phyloP scores from a whole-genome alignment of 2,329 filamentous ascomycete genomes.

The Colletotrichum viniferum region DNA sequence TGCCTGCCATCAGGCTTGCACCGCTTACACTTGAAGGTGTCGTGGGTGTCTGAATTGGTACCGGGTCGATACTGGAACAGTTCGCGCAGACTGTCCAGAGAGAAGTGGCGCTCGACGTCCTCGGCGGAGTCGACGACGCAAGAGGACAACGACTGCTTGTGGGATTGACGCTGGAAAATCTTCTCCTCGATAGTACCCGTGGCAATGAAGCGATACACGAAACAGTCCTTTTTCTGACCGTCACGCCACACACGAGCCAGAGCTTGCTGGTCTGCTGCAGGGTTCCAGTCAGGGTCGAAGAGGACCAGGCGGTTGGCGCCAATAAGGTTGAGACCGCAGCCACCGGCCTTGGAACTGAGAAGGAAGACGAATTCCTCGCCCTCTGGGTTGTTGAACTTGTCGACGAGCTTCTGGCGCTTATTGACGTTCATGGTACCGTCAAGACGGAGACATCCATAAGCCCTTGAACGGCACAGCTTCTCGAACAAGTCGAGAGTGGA shows the following conservation, averaged over 20 bases:
- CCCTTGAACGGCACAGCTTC: slow-evolving; percentile 81
- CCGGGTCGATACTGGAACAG: slow-evolving; percentile 89
- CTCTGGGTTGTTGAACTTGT: slow-evolving; percentile 95
- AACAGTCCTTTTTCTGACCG: slow-evolving; percentile 98
- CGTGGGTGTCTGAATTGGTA: slow-evolving; percentile 92
- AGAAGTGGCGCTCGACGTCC: slow-evolving; percentile 97
- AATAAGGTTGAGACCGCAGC: slow-evolving; percentile 94
- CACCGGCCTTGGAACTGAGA: slow-evolving; percentile 95
- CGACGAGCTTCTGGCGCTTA: slow-evolving; percentile 95
- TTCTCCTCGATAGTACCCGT: slow-evolving; percentile 99
- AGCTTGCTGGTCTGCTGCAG: slow-evolving; percentile 95
- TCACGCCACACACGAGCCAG: slow-evolving; percentile 98
- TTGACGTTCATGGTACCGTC: slow-evolving; percentile 98
- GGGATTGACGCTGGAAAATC: slow-evolving; percentile 97
- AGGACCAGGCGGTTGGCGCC: slow-evolving; percentile 93
- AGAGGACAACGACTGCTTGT: slow-evolving; percentile 95
- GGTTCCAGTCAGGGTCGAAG: slow-evolving; percentile 98
- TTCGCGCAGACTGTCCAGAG: slow-evolving; percentile 86
- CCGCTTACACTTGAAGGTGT: slow-evolving; percentile 97
- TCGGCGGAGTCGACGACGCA: slow-evolving; percentile 97
- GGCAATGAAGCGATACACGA: slow-evolving; percentile 98
- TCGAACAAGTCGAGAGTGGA: slow-evolving; percentile 96
- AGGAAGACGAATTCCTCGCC: slow-evolving; percentile 92
- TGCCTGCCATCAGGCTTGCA: slow-evolving; percentile 89
- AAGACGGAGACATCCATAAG: slow-evolving; percentile 85